These are phyloP conservation scores for Collybia sp. DNA, from an alignment of 768 basidiomycete genomes.

Conservation along the genomic window DNA sequence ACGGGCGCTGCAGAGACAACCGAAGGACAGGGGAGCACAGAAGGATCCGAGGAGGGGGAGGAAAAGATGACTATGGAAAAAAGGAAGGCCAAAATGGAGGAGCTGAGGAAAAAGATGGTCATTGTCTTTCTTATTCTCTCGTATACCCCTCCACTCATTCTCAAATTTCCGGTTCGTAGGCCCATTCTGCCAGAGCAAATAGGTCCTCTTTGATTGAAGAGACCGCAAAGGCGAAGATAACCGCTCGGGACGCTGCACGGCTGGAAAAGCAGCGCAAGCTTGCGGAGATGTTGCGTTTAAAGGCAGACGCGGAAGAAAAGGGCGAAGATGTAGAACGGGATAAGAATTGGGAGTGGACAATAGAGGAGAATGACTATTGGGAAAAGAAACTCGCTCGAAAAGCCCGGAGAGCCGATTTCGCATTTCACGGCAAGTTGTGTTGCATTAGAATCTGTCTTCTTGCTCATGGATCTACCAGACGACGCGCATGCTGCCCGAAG, in stretches of 20 bases:
- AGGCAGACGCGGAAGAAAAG: slow-evolving; percentile 83
- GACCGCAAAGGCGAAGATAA: slow-evolving; percentile 69
- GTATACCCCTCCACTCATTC: slow-evolving; percentile 5
- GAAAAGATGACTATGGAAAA: slow-evolving; percentile 56
- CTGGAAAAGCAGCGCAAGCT: slow-evolving; percentile 88
- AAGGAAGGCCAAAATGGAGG: slow-evolving; percentile 71
- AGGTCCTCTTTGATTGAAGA: slow-evolving; percentile 84
- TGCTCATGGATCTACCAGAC: slow-evolving; percentile 41
- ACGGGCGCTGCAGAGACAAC: slow-evolving; percentile 6
- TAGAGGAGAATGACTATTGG: slow-evolving; percentile 96
- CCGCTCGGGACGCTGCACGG: slow-evolving; percentile 74
- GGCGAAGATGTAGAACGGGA: slow-evolving; percentile 90
- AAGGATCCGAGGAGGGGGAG: slow-evolving; percentile 13
- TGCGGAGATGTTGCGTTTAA: slow-evolving; percentile 79
- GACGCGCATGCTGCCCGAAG: slow-evolving; percentile 85
- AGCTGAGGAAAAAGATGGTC: slow-evolving; percentile 79
- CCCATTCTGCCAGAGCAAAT: slow-evolving; percentile 75
- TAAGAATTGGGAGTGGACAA: slow-evolving; percentile 94
- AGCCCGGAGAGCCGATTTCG: slow-evolving; percentile 79
- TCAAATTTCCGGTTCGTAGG: slow-evolving; percentile 34
- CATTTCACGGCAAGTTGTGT: slow-evolving; percentile 77
- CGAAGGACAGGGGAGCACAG: slow-evolving; percentile 6
- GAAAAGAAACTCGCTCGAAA: slow-evolving; percentile 86
- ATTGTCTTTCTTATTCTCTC: slow-evolving; percentile 17
- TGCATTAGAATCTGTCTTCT: slow-evolving; percentile 2